A percentile compares a stretch with the other conserved stretches of the same genome.
Conservation (phyloP, 2,329 filamentous ascomycete species). For the Pseudogymnoascus sp. region DNA sequence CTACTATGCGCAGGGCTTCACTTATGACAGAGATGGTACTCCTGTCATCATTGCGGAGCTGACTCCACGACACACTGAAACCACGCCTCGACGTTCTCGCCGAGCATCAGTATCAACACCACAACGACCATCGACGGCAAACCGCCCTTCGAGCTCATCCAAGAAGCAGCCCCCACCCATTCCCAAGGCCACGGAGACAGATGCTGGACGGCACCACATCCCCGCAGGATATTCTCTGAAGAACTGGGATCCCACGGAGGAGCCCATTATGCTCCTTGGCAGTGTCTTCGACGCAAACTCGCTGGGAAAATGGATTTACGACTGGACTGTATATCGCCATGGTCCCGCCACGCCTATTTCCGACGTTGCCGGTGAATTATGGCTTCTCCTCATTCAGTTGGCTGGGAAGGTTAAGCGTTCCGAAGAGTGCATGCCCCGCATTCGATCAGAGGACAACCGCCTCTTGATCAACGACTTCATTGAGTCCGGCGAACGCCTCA, state of each 20-base stretch:
- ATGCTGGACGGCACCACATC: conserved; percentile 63
- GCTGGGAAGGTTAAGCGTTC: conserved; percentile 90
- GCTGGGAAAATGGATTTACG: conserved; percentile 97
- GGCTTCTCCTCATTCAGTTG: conserved; percentile 89
- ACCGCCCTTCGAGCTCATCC: conserved; percentile 21
- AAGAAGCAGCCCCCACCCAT: conserved; percentile 30
- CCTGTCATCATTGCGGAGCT: conserved; percentile 14
- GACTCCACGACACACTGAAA: conserved; percentile 10
- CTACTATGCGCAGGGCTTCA: conserved; percentile 25
- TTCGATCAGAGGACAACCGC: conserved; percentile 64
- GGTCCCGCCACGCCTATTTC: conserved; percentile 76
- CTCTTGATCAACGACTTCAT: conserved; percentile 89
- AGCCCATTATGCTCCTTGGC: conserved; percentile 87
- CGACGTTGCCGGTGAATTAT: conserved; percentile 88
- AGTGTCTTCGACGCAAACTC: conserved; percentile 98
- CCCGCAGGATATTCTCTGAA: conserved; percentile 89
- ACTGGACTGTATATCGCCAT: conserved; percentile 94
- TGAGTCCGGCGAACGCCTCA: conserved; percentile 78
- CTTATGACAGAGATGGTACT: conserved; percentile 26
- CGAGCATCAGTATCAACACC: conserved; percentile 26
- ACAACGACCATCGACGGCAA: conserved; percentile 22
- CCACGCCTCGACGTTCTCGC: conserved; percentile 18
- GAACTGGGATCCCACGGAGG: conserved; percentile 94
- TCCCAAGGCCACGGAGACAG: conserved; percentile 49
- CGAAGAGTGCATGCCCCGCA: conserved; percentile 66